Conservation (phyloP, 768 basidiomycete species). For the Trametes elegans region DNA sequence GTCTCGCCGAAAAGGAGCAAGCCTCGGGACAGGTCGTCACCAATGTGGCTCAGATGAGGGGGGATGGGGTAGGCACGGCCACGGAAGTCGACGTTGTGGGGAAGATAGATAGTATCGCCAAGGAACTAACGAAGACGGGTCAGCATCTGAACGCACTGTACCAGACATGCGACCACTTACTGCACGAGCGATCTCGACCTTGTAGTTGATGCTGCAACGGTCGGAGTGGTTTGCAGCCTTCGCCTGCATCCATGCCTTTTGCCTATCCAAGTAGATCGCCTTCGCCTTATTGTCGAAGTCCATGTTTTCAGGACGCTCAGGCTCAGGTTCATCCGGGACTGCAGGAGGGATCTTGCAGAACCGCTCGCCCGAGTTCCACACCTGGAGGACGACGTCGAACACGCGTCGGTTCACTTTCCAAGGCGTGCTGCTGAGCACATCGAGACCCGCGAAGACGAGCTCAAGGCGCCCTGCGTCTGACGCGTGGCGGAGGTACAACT, state of each 20-base stretch:
- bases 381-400: constrained; percentile 48
- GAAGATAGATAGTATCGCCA: constrained; percentile 84
- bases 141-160: background rate
- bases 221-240: constrained; percentile 88
- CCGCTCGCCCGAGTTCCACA: constrained; percentile 85
- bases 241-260: constrained; percentile 51
- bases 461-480: constrained; percentile 74
- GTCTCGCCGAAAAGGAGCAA: constrained; percentile 79
- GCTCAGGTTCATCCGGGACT: constrained; percentile 61
- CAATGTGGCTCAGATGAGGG: constrained; percentile 92
- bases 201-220: constrained; percentile 92
- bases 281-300: constrained; percentile 54
- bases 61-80: constrained; percentile 97
- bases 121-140: constrained; percentile 57
- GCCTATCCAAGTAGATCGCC: constrained; percentile 52
- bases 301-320: constrained; percentile 47
- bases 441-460: constrained; percentile 83
- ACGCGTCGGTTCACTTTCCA: constrained; percentile 82
- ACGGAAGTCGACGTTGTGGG: constrained; percentile 97
- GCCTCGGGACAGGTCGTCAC: constrained; percentile 89
- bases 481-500: constrained; percentile 72
- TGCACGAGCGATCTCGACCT: constrained; percentile 91
- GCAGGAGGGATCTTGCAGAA: constrained; percentile 85
- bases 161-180: constrained; percentile 42
- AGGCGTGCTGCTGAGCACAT: constrained; percentile 85